These are phyloP conservation scores for Ophiocordyceps australis DNA, from an alignment of 2,329 filamentous ascomycete genomes.

Conservation along the genomic window DNA sequence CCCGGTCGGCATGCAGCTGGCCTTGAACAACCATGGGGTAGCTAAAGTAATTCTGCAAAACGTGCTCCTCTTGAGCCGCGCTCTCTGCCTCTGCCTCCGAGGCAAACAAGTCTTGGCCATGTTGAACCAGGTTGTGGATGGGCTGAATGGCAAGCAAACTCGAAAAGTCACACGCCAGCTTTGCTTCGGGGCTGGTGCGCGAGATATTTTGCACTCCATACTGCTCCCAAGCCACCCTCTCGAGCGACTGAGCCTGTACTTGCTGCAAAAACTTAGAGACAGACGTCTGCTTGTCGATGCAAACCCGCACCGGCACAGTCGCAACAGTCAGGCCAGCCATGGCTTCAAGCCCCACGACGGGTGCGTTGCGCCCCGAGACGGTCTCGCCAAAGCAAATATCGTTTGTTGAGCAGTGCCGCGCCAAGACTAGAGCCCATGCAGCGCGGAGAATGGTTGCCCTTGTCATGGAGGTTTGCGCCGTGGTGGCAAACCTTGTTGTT, in stretches of 20 bases:
- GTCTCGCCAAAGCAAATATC: slow-evolving; percentile 10
- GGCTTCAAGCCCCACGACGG: slow-evolving; percentile 8
- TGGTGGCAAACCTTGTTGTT: neutral
- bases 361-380: slow-evolving; percentile 10
- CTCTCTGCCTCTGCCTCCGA: neutral
- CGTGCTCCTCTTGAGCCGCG: neutral
- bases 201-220: slow-evolving; percentile 6
- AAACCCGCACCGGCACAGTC: slow-evolving; percentile 10
- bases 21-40: neutral
- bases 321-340: slow-evolving; percentile 12
- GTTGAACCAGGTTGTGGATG: too few species aligned
- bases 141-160: slow-evolving; percentile 11
- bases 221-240: slow-evolving; percentile 5
- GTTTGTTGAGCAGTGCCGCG: slow-evolving; percentile 4
- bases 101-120: too few species aligned
- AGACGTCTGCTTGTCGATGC: slow-evolving; percentile 1
- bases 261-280: slow-evolving; percentile 5
- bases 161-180: slow-evolving; percentile 7
- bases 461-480: slow-evolving; percentile 2
- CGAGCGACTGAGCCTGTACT: slow-evolving; percentile 1
- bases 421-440: slow-evolving; percentile 9
- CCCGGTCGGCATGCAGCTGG: neutral
- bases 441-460: slow-evolving; percentile 7
- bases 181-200: slow-evolving; percentile 3
- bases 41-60: slow-evolving; percentile 2